phyloP scores from a whole-genome alignment of 176 grass and related monocot genomes.

The Hordeum vulgare region MorexV3_pseudomolecules_assembly NC_058520.1:521722242-521722741 shows the following conservation, averaged over 20 bases:
- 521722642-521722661: not conserved
- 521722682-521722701: slow-evolving; percentile 18
- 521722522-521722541: not conserved
- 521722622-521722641: not conserved
- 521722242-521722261: not conserved
- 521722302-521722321: slow-evolving; percentile 88
- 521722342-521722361: slow-evolving; percentile 85
- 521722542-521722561: not conserved
- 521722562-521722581: not conserved
- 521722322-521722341: slow-evolving; percentile 86
- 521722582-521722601: not conserved
- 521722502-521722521: not conserved
- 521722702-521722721: not conserved
- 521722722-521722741: too few species aligned
- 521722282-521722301: slow-evolving; percentile 78
- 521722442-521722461: not conserved
- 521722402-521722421: not conserved
- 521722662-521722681: not conserved
- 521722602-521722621: not conserved
- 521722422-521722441: too few species aligned
- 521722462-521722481: not conserved
- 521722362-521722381: slow-evolving; percentile 62
- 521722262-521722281: slow-evolving; percentile 8
- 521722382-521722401: not conserved
- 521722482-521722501: not conserved